A percentile compares a stretch with the other conserved stretches of the same genome.
Evolutionary conservation across 2,329 filamentous ascomycete genomes (phyloP).

Genomic region (Apiospora kogelbergensis): DNA sequence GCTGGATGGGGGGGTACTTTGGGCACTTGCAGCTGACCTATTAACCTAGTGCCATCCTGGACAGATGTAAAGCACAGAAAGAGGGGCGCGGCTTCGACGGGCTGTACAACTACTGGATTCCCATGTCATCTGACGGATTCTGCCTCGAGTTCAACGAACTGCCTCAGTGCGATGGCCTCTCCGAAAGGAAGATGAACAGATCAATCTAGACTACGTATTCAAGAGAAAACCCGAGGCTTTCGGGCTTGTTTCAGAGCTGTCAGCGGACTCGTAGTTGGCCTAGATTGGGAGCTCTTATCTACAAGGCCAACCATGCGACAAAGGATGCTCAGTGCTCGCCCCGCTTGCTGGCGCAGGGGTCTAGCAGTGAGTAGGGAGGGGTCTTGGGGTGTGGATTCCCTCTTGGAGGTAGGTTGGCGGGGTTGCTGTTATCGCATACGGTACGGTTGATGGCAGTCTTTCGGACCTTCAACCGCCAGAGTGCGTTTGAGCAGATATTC

Average conservation of each 20-base stretch:
- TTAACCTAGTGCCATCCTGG: too few species aligned
- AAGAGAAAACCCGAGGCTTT: neutral
- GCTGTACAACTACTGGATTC: neutral
- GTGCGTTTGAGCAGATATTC: neutral
- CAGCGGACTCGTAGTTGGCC: neutral
- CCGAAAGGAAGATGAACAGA: neutral
- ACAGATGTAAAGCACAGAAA: neutral
- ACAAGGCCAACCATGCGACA: slow-evolving; percentile 14
- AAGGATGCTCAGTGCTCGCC: slow-evolving; percentile 10
- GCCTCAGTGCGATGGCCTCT: neutral
- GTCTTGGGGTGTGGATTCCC: neutral
- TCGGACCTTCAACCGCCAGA: neutral
- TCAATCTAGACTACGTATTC: too few species aligned
- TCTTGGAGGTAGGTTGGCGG: neutral
- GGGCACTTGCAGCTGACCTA: neutral
- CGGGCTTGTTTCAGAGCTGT: neutral
- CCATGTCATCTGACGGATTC: neutral
- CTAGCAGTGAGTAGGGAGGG: neutral
- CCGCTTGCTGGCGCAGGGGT: slow-evolving; percentile 13
- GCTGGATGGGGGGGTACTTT: neutral
- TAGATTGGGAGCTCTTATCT: slow-evolving; percentile 14
- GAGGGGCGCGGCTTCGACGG: neutral
- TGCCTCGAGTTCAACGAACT: neutral
- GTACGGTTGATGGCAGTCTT: neutral
- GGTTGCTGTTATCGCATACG: neutral